Base-by-base conservation (phyloP, 2,329 filamentous ascomycete species). In the Fusarium sp. region DNA sequence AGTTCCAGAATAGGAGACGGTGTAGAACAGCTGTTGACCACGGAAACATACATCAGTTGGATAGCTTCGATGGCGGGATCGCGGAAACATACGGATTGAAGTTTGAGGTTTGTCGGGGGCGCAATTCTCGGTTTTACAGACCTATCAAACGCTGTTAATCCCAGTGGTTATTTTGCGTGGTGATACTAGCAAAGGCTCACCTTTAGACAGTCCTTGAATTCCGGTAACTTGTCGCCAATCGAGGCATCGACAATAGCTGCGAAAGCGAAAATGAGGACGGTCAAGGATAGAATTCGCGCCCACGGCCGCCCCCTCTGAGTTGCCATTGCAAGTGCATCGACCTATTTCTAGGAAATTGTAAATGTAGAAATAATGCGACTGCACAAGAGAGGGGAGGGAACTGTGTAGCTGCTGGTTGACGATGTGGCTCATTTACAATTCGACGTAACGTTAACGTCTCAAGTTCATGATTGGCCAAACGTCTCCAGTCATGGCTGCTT, bases 1-100 rank as follows among this genome's bases (percentile, higher is more conserved):
- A 99, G 78, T 90, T 90, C 96, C 96, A 99, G 79, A 98, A 83
- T 76, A 98, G 90, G 72, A 98, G 86, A 66, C 93, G 93, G 78
- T 91, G 94, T 81, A 92, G 89, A 73, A 97, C 79, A 68, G 96
- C 94, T 97, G 77, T 55, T 45, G 58, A 10, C 43, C 10, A 40
- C 42, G 38, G 38, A 48, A 58, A 72, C 36, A 73, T 71, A 51
- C 48, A 51, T 76, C 58, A 67, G 63, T 53, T 33, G 31, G 24
- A n/a, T 40, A 38, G 40, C 24, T 50, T 36, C 33, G 36, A 72
- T 54, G 57, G 20, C 42, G 34, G 24, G 45, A 45, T 62, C 68
- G 63, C 48, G 55, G 51, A 60, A 49, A 73, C 91, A 78, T 88
- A 97, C 94, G 91, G 69, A 97, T 91, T 13, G 85, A 84, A 2